phyloP scores from a whole-genome alignment of 345 rosid genomes.

The Leavenworthia alabamica region DNA sequence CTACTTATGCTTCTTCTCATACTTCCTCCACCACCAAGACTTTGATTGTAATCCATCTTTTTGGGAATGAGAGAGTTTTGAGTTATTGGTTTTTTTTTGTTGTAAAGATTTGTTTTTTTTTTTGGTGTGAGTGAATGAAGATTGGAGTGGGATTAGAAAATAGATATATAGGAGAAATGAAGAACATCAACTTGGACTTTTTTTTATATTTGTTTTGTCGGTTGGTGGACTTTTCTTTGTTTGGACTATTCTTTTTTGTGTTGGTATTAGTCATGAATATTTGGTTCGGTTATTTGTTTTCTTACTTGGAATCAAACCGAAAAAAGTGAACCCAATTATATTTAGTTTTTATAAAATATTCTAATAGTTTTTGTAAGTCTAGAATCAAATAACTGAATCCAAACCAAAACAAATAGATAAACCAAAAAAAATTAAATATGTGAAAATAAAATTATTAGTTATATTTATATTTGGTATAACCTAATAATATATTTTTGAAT shows the following conservation, averaged over 20 bases:
- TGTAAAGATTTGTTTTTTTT: background rate
- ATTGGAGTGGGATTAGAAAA: background rate
- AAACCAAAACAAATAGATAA: too few species aligned
- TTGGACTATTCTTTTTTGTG: background rate
- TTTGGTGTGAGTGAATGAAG: background rate
- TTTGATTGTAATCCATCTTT: conserved; percentile 26
- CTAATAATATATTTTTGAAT: too few species aligned
- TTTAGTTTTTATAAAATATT: too few species aligned
- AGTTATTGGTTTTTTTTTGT: background rate
- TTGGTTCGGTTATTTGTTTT: too few species aligned
- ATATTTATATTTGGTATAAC: too few species aligned
- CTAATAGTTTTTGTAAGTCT: too few species aligned
- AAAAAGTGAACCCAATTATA: too few species aligned
- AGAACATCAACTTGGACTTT: conserved; percentile 22
- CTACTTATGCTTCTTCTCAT: conserved; percentile 41
- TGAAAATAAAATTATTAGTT: too few species aligned
- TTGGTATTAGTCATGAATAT: too few species aligned
- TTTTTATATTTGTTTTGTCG: background rate
- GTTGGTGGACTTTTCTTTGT: conserved; percentile 18
- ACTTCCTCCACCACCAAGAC: conserved; percentile 19
- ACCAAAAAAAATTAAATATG: too few species aligned
- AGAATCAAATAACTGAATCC: too few species aligned
- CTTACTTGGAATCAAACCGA: too few species aligned
- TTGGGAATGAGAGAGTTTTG: background rate
- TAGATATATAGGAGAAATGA: conserved; percentile 6